Conservation (phyloP, 2,329 filamentous ascomycete genomes). For the Orbilia brochopaga region DNA sequence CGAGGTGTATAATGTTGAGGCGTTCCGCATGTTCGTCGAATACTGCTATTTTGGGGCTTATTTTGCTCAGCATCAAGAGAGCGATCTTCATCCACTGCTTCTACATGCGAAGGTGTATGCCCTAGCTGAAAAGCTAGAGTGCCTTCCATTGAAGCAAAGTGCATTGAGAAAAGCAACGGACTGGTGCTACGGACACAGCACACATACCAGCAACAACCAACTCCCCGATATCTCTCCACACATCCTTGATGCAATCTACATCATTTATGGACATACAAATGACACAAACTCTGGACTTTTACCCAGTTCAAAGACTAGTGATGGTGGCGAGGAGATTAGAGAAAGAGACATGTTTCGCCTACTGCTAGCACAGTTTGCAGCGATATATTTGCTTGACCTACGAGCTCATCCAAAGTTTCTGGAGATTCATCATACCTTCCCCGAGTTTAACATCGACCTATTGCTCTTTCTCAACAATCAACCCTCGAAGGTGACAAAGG, state of each 20-base stretch:
- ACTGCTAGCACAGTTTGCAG: conserved; percentile 24
- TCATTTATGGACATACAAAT: conserved; percentile 1
- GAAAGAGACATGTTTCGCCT: conserved; percentile 17
- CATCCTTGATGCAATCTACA: conserved; percentile 4
- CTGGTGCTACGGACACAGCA: not conserved
- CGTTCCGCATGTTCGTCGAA: conserved; percentile 17
- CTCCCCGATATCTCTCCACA: conserved; percentile 5
- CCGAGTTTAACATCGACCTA: conserved; percentile 13
- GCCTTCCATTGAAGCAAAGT: not conserved
- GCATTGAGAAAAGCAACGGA: conserved; percentile 12
- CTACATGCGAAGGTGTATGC: conserved; percentile 14
- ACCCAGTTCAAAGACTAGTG: not conserved
- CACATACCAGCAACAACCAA: not conserved
- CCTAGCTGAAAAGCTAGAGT: conserved; percentile 13
- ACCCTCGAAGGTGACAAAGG: not conserved
- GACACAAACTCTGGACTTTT: not conserved
- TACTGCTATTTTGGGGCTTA: conserved; percentile 17
- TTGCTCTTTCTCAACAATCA: conserved; percentile 11
- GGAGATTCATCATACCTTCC: not conserved
- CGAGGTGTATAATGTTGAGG: not conserved
- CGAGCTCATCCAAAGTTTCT: conserved; percentile 3
- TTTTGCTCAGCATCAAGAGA: not conserved
- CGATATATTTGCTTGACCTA: conserved; percentile 7
- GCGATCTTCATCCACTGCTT: not conserved
- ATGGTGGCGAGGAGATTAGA: too few relatives aligned